Base-by-base conservation (phyloP, 2,329 filamentous ascomycete genomes). In the Monosporascus sp. region DNA sequence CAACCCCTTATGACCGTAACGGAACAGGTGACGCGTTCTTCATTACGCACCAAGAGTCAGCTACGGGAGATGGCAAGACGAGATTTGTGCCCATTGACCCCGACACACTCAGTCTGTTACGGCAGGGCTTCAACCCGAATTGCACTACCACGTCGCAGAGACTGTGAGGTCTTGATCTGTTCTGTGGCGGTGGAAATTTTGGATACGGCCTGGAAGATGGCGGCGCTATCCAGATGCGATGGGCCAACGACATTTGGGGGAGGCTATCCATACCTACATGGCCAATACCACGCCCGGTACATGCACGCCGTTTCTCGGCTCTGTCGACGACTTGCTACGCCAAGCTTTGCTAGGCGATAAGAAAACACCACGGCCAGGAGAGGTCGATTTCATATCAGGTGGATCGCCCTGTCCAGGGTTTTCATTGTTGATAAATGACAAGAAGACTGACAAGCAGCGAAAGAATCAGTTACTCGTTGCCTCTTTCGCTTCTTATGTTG, bases 391-490 rank as follows among this genome's bases (percentile, higher is more conserved):
- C 31, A 82, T 93, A 8, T 81, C 81, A 1, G 90, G 82, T 1
- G 90, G 90, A 0, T 89, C 83, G 50, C 90, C 90, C 0, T 95
- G 90, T 59, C 88, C 86, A 17, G 90, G 87, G 0, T 94, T 91
- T 62, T 91, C 88, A 0, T 51, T 59, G 0, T 67, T 90, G 1
- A 92, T 92, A 5, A 60, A 60, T 0, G 69, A 85, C 60, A 84
- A 78, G 61, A 71, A 75, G 0, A 85, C 79, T 2, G 64, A 73
- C 0, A 51, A 72, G 4, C 86, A 88, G 8, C 69, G 84, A 6
- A 82, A 83, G 54, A 91, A 94, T 63, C 87, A 87, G 36, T 92
- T 88, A 0, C 80, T 94, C 31, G 81, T 94, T 0, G 89, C 88
- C 0, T 88, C 88, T 0, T 90, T 93, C 38, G 85, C 85, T 0